Base-by-base conservation (phyloP, 2,329 filamentous ascomycete genomes). In the Sporothrix dimorphospora region DNA sequence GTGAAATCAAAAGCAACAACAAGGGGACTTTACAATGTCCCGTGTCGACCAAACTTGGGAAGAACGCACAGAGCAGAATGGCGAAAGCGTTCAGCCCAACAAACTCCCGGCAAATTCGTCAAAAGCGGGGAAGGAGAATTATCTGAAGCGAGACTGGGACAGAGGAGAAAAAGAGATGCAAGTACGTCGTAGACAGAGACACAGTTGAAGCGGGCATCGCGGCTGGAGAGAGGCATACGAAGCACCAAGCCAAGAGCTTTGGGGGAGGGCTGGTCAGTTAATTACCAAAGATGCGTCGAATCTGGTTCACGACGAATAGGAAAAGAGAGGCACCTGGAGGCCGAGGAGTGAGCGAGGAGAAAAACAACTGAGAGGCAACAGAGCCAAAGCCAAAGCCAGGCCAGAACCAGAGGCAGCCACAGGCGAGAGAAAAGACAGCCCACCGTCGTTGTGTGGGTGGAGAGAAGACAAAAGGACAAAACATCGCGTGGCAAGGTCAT, bases 381-480 rank as follows among this genome's bases (percentile, higher is more conserved):
- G 34, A 38, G 27, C 55, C 4, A 53, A 21, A 53, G 2, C 30
- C 55, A 34, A 12, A 57, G 24, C 12, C 30, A 19, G 24, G 38
- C 67, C 51, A 40, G 19, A 57, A 59, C 67, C n/a, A 53, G 30
- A 24, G 34, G n/a, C 21, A 45, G 21, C 34, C 65, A 21, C 30
- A n/a, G 19, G 27, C 38, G 21, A 38, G 38, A 27, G 47, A 70
- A 66, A 49, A 66, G 42, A 30, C 42, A 67, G 42, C 42, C 65
- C 65, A 49, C 27, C 45, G 65, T 51, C 65, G 45, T 38, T 49
- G 67, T 72, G 71, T 72, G 71, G 19, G 71, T 72, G 68, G 68
- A 68, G 61, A 66, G 65, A 14, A 16, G 34, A 34, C 24, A 24
- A 42, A 71, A 51, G 63, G 51, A 68, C 63, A 72, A 69, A 69